phyloP scores from a whole-genome alignment of 2,329 filamentous ascomycete species.

The Nothophaeocryptopus gaeumannii region DNA sequence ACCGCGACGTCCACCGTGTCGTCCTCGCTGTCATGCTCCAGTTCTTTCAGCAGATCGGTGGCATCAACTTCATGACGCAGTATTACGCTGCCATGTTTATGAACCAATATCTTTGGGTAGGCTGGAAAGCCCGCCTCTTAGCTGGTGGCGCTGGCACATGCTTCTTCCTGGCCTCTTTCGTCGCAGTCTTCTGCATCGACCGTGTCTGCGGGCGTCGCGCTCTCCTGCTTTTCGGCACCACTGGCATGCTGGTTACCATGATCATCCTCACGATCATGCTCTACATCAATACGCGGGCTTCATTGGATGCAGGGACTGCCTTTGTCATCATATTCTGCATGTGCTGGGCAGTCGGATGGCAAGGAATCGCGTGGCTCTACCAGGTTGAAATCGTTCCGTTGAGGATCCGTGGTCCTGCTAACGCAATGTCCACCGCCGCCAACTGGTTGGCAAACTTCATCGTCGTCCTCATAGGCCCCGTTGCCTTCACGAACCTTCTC shows the following conservation, averaged over 20 bases:
- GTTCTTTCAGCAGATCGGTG: conserved; percentile 37
- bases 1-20: conserved; percentile 36
- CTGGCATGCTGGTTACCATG: conserved; percentile 61
- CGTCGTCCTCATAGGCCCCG: conserved; percentile 62
- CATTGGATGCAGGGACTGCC: conserved; percentile 46
- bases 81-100: conserved; percentile 45
- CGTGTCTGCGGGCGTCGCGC: conserved; percentile 33
- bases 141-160: conserved; percentile 39
- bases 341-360: conserved; percentile 60
- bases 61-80: conserved; percentile 41
- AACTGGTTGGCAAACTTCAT: conserved; percentile 62
- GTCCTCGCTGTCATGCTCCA: conserved; percentile 37
- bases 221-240: conserved; percentile 35
- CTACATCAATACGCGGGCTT: conserved; percentile 36
- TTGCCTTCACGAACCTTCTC: conserved; percentile 56
- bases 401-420: conserved; percentile 60
- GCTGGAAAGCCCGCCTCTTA: conserved; percentile 33
- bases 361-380: conserved; percentile 62
- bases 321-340: conserved; percentile 63
- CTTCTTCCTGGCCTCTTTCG: conserved; percentile 51
- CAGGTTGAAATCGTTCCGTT: conserved; percentile 61
- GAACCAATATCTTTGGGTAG: conserved; percentile 32
- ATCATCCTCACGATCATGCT: conserved; percentile 51
- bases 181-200: conserved; percentile 46
- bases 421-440: conserved; percentile 60